These are phyloP conservation scores for Simmondsia chinensis DNA, from an alignment of 148 eudicot species.

Conservation along the genomic window DNA sequence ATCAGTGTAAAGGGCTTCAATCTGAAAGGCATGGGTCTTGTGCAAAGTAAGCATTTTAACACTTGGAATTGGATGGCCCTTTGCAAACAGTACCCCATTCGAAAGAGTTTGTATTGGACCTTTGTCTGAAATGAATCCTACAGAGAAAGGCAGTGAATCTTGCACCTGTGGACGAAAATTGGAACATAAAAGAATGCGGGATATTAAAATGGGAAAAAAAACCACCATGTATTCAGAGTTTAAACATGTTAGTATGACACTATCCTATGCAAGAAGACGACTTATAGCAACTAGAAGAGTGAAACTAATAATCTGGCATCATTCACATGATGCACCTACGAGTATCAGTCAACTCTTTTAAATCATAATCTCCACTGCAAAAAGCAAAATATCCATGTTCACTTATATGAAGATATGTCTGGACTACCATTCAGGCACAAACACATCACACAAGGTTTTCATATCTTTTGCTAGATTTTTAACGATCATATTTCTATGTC, in stretches of 20 bases:
- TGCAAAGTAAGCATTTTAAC: conserved; percentile 53
- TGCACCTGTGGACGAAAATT: conserved; percentile 65
- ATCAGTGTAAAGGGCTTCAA: conserved; percentile 62
- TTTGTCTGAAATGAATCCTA: conserved; percentile 50
- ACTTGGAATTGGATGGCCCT: conserved; percentile 79
- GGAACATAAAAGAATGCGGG: conserved; percentile 6
- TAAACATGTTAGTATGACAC: too few species aligned
- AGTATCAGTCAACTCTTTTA: not conserved
- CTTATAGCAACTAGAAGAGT: too few species aligned
- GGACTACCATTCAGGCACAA: too few species aligned
- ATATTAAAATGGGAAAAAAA: not conserved
- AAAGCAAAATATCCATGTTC: too few species aligned
- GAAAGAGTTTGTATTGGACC: conserved; percentile 36
- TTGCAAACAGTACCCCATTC: conserved; percentile 49
- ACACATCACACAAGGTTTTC: too few species aligned
- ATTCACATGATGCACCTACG: not conserved
- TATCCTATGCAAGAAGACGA: too few species aligned
- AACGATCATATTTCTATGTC: too few species aligned
- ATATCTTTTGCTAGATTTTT: too few species aligned
- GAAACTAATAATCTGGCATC: not conserved
- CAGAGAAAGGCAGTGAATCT: conserved; percentile 73
- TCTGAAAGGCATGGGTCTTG: conserved; percentile 36
- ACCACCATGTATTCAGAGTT: not conserved
- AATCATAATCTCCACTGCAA: too few species aligned
- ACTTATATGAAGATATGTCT: too few species aligned